These are phyloP conservation scores for Cicer chorassanicum DNA, from an alignment of 306 rosid species.

Conservation along the genomic window DNA sequence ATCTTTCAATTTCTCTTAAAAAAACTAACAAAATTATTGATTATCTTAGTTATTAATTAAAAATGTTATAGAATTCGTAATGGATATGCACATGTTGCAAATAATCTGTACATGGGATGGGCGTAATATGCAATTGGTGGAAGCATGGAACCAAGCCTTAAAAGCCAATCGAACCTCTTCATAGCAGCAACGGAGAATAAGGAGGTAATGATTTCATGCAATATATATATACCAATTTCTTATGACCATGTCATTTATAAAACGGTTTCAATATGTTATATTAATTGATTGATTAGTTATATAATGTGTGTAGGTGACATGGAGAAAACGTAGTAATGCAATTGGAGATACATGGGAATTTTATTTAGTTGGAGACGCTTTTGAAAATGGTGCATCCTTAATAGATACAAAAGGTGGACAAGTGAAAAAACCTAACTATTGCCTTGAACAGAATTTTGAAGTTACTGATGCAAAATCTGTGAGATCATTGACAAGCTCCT, in stretches of 20 bases:
- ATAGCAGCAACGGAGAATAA: constrained; percentile 48
- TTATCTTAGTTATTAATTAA: neutral
- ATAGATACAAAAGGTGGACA: constrained; percentile 16
- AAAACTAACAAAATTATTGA: neutral
- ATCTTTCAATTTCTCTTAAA: too few relatives aligned
- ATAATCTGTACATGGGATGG: constrained; percentile 52
- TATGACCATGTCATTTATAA: too few relatives aligned
- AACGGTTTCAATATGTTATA: too few relatives aligned
- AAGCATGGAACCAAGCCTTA: constrained; percentile 48
- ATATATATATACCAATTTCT: neutral
- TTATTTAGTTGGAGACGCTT: constrained; percentile 32
- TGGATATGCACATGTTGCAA: constrained; percentile 46
- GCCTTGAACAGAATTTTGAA: too few relatives aligned
- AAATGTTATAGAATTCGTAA: constrained; percentile 43
- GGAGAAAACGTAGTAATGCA: constrained; percentile 38
- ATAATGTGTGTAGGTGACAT: constrained; percentile 35
- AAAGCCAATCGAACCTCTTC: constrained; percentile 54
- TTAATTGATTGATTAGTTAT: too few relatives aligned
- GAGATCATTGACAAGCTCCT: too few relatives aligned
- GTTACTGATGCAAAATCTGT: too few relatives aligned
- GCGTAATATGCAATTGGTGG: constrained; percentile 48
- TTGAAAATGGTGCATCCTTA: constrained; percentile 31
- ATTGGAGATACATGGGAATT: constrained; percentile 22
- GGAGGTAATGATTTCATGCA: constrained; percentile 42
- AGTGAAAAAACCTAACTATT: neutral